These are phyloP conservation scores for Entomortierella parvispora DNA, from an alignment of 192 early-diverging fungal species.

Conservation along the genomic window DNA sequence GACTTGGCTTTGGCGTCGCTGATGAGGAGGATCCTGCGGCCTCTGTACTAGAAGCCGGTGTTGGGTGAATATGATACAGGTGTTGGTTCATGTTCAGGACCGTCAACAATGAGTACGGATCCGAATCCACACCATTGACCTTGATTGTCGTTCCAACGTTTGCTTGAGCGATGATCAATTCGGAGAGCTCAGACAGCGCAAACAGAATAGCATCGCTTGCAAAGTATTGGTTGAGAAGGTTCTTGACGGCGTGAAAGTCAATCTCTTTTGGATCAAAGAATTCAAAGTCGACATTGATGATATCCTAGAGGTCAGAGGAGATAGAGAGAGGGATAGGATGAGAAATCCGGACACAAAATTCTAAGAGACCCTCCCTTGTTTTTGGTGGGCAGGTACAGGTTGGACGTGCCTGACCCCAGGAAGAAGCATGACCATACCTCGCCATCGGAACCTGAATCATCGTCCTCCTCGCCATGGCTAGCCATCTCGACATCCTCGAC, in stretches of 20 bases:
- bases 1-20: conserved; percentile 50
- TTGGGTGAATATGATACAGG: conserved; percentile 38
- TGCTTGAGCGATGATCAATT: conserved; percentile 80
- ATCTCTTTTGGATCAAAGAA: conserved; percentile 90
- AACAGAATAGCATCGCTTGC: conserved; percentile 83
- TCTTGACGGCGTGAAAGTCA: conserved; percentile 94
- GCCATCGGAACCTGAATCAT: conserved; percentile 50
- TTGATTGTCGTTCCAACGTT: conserved; percentile 91
- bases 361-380: too few relatives aligned
- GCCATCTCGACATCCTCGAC: conserved; percentile 46
- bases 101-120: conserved; percentile 91
- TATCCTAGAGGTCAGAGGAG: conserved; percentile 42
- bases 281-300: conserved; percentile 94
- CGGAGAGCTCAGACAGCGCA: conserved; percentile 78
- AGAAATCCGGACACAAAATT: too few relatives aligned
- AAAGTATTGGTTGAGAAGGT: conserved; percentile 82
- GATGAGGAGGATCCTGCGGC: background rate
- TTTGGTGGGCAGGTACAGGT: too few relatives aligned
- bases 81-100: conserved; percentile 78
- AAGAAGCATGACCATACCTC: too few relatives aligned
- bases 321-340: background rate
- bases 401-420: too few relatives aligned
- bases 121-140: conserved; percentile 76
- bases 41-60: conserved; percentile 17
- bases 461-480: conserved; percentile 31